Base-by-base conservation (phyloP, 2,329 filamentous ascomycete genomes). In the Mycosphaerella sp. region DNA sequence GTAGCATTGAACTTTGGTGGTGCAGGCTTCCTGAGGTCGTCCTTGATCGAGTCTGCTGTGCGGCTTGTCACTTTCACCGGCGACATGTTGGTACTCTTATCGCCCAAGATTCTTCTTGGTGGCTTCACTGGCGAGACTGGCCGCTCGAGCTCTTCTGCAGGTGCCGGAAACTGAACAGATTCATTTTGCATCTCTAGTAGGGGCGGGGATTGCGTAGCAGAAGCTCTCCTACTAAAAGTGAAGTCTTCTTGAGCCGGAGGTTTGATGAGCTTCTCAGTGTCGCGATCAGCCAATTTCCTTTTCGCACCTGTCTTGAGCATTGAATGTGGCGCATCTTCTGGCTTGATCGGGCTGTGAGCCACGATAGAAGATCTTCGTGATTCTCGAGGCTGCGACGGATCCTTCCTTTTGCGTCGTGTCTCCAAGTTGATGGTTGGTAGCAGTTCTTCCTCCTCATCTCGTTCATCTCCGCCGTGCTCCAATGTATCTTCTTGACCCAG, bases 251-350 rank as follows among this genome's bases (percentile, higher is more conserved):
- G 64, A 12, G 57, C 59, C 1, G 60, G 60, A 6, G 66, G 64
- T 26, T 60, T 64, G 31, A 59, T 63, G 3, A 59, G 45, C 26
- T 75, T 74, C 17, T 79, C 76, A 9, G 74, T 74, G 39, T 81
- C 78, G 40, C 78, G 72, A 14, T 77, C 73, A 52, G 73, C 77
- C 48, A 83, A 74, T 63, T 83, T 83, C 46, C 80, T 74, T 68
- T 83, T 83, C 23, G 77, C 73, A 14, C 78, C 78, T 47, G 74
- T 74, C 48, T 74, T 74, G 3, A 73, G 61, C 31, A 67, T 66
- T 4, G 67, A 60, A 40, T 62, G 60, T 31, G 57, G 70, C 45
- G 57, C 66, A 50, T 63, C 62, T 21, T 72, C 70, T 2, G 68
- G 60, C 40, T 72, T 71, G 17, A 64, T 64, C 1, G 71, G 67